These are phyloP conservation scores for Sequoiadendron giganteum DNA, from an alignment of 75 land plant genomes.

Conservation along the genomic window DNA sequence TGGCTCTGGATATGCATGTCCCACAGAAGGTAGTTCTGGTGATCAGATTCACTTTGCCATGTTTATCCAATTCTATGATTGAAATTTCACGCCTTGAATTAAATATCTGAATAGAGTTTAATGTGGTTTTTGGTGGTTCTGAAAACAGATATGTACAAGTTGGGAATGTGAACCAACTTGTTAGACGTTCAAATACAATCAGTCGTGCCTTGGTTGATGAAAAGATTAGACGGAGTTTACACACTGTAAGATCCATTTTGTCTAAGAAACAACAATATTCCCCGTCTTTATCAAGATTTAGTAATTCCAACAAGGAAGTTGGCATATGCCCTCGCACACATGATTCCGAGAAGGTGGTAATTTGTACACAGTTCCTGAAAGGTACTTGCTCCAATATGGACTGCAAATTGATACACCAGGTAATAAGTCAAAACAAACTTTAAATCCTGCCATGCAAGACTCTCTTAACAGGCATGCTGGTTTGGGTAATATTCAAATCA, in stretches of 20 bases:
- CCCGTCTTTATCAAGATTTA: constrained; percentile 88
- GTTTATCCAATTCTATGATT: background rate
- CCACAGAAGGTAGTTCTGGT: background rate
- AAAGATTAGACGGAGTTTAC: constrained; percentile 95
- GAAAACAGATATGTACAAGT: constrained; percentile 71
- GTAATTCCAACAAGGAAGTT: constrained; percentile 81
- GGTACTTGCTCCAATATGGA: constrained; percentile 61
- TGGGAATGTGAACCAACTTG: constrained; percentile 85
- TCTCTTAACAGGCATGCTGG: background rate
- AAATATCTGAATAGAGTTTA: background rate
- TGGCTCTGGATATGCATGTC: background rate
- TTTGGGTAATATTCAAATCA: background rate
- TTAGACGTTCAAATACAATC: constrained; percentile 79
- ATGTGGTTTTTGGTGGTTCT: background rate
- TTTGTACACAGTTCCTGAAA: constrained; percentile 87
- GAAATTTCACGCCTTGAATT: background rate
- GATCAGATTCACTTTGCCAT: background rate
- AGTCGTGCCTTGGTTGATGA: constrained; percentile 83
- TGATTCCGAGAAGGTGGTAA: constrained; percentile 86
- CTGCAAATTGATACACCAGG: constrained; percentile 95
- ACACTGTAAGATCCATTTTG: constrained; percentile 66
- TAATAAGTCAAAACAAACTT: constrained; percentile 15
- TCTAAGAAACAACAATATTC: constrained; percentile 74
- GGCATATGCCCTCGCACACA: constrained; percentile 89
- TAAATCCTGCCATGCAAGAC: background rate